Conservation (phyloP, 1,284 basidiomycete genomes). For the Golubevia pallescens region DNA sequence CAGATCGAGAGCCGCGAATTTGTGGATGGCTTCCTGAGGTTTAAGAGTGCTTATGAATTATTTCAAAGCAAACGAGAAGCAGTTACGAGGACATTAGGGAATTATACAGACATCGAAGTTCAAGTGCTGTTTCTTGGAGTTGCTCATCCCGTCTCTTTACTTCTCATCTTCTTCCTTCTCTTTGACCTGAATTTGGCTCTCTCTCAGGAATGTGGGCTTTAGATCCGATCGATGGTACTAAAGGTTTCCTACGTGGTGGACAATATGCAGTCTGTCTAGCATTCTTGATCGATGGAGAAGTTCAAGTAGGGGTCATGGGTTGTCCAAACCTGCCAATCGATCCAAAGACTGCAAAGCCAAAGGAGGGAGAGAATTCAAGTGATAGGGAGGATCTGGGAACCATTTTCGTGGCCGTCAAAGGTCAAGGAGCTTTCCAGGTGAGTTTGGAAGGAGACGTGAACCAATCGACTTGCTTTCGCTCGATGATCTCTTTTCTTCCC, state of each 20-base stretch:
- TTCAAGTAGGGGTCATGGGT: constrained; percentile 81
- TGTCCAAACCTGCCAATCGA: constrained; percentile 81
- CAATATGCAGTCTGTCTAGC: constrained; percentile 97
- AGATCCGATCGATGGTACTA: constrained; percentile 90
- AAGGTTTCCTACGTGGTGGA: constrained; percentile 92
- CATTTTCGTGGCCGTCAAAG: constrained; percentile 51
- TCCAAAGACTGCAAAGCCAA: constrained; percentile 64
- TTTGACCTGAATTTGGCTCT: not conserved
- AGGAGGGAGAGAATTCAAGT: constrained; percentile 52
- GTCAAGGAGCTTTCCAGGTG: constrained; percentile 48
- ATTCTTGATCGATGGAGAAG: constrained; percentile 81
- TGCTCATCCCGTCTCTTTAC: not conserved
- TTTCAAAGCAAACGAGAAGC: no score
- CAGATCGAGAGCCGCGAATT: no score
- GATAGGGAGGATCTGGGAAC: constrained; percentile 43
- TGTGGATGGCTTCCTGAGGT: no score
- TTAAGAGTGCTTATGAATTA: no score
- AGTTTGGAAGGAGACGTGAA: constrained; percentile 4
- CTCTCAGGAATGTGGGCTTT: constrained; percentile 79
- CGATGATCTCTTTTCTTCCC: not conserved
- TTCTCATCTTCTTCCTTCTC: not conserved
- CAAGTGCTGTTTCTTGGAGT: not conserved
- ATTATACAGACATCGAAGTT: not conserved
- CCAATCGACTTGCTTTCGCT: not conserved
- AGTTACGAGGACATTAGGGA: no score